Evolutionary conservation across 345 rosid species (phyloP), one percentile per base, ranked within the genome.

Genomic region (Aquilaria yunnanensis): DNA sequence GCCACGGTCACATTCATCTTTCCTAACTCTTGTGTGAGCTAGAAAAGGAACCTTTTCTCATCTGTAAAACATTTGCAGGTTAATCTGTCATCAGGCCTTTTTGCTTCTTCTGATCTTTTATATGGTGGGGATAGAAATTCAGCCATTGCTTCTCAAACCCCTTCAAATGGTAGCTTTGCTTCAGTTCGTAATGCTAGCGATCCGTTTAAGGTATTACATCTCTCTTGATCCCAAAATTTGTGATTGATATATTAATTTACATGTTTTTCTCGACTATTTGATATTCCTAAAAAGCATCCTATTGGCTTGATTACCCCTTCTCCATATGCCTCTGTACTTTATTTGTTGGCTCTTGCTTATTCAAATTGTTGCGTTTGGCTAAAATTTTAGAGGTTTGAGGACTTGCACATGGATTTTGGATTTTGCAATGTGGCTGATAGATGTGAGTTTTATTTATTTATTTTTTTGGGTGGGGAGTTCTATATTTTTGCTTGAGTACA

Each of bases 51-150:
- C n/a, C 34, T 29, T 56, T 51, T 60, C 31, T 73, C 14, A 46
- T 55, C 14, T 66, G 32, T 71, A 62, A 62, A 58, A 63, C 67
- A 62, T 62, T 78, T 60, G 51, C 83, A 95, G 99, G 78, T 85
- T 33, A 90, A 73, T 75, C 74, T 83, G 58, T 76, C 90, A 32
- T 66, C 88, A 67, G 70, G 72, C 54, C 69, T 86, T 74, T 80
- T 82, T 74, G 81, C 83, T 32, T 37, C 67, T 12, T 34, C 52
- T 11, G 89, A 90, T 77, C 54, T 78, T 47, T 49, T 74, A 5
- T 72, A 82, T 61, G 56, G 73, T 49, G 85, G 86, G 58, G 76
- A 80, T 47, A 75, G 69, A 52, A 83, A 67, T 45, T 58, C 81
- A 3, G 65, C 66, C 45, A 61, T 74, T 57, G 61, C 88, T 31